These are phyloP conservation scores for Coniosporium apollinis DNA, from an alignment of 495 filamentous ascomycete species.

Conservation along the genomic window DNA sequence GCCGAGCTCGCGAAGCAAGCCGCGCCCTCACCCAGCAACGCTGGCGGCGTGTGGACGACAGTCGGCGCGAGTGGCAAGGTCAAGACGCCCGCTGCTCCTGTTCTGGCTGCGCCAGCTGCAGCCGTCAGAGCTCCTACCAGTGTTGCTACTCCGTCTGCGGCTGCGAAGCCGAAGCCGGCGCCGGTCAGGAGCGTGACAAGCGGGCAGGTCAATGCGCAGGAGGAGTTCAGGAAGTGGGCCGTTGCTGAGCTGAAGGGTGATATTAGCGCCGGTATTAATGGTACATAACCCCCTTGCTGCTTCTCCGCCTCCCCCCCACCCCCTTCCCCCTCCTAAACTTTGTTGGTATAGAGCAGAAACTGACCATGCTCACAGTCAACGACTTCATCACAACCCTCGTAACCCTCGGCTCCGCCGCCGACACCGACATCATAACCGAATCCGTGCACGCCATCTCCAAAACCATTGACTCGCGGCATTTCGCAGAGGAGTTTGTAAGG, in stretches of 20 bases:
- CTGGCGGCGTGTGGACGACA: conserved; percentile 71
- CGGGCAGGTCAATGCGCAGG: conserved; percentile 41
- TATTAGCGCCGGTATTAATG: conserved; percentile 42
- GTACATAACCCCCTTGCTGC: conserved; percentile 30
- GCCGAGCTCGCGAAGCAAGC: conserved; percentile 85
- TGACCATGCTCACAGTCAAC: conserved; percentile 43
- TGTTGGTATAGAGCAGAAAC: conserved; percentile 4
- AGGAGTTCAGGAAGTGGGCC: conserved; percentile 91
- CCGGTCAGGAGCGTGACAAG: conserved; percentile 23
- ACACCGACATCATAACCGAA: conserved; percentile 69
- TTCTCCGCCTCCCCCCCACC: too few relatives aligned
- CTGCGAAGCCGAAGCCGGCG: conserved; percentile 26
- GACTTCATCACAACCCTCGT: conserved; percentile 60
- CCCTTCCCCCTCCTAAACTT: neutral
- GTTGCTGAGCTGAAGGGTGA: conserved; percentile 50
- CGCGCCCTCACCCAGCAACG: conserved; percentile 19
- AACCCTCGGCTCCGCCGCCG: conserved; percentile 55
- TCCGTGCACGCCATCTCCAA: conserved; percentile 70
- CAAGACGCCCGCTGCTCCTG: conserved; percentile 46
- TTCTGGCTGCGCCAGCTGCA: conserved; percentile 28
- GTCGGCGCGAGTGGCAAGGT: conserved; percentile 90
- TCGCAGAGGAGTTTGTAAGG: conserved; percentile 84
- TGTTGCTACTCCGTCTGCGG: conserved; percentile 24
- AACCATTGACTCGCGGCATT: conserved; percentile 79
- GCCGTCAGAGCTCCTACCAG: conserved; percentile 7